Evolutionary conservation across 768 basidiomycete species (phyloP).

Genomic region (Nevesoporus exiguus): DNA sequence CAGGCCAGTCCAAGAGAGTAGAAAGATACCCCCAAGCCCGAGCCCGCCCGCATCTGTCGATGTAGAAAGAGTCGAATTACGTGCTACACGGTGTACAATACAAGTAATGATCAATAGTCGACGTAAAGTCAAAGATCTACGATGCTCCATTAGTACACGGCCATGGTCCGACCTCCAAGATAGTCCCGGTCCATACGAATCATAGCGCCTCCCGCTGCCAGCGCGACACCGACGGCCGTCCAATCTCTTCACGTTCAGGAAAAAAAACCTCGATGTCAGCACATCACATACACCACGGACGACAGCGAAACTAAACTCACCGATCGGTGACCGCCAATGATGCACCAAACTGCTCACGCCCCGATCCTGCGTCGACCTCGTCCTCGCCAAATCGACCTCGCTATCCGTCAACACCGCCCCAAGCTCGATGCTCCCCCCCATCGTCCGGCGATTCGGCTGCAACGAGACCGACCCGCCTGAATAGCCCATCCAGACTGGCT

Average conservation of each 20-base stretch:
- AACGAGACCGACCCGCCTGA: conserved; percentile 8
- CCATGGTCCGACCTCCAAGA: too few relatives aligned
- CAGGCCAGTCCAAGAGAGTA: too few relatives aligned
- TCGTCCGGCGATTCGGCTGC: conserved; percentile 27
- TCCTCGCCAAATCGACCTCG: conserved; percentile 44
- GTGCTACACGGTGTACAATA: too few relatives aligned
- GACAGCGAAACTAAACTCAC: conserved; percentile 33
- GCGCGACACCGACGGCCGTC: neutral
- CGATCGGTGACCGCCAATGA: conserved; percentile 68
- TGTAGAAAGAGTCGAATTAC: too few relatives aligned
- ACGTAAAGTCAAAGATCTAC: too few relatives aligned
- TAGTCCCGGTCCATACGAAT: too few relatives aligned
- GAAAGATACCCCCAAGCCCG: too few relatives aligned
- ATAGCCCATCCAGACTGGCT: conserved; percentile 10
- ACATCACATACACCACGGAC: neutral
- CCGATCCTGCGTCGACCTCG: conserved; percentile 34
- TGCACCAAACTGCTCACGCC: conserved; percentile 51
- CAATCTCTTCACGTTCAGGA: conserved; percentile 8
- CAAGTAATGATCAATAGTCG: too few relatives aligned
- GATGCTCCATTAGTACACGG: too few relatives aligned
- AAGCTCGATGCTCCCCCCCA: conserved; percentile 22
- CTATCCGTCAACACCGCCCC: conserved; percentile 29
- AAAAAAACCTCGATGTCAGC: neutral
- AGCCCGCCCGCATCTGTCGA: too few relatives aligned
- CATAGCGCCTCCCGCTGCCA: too few relatives aligned